Conservation (phyloP, 768 basidiomycete genomes). For the Calocybe gangraenosa region DNA sequence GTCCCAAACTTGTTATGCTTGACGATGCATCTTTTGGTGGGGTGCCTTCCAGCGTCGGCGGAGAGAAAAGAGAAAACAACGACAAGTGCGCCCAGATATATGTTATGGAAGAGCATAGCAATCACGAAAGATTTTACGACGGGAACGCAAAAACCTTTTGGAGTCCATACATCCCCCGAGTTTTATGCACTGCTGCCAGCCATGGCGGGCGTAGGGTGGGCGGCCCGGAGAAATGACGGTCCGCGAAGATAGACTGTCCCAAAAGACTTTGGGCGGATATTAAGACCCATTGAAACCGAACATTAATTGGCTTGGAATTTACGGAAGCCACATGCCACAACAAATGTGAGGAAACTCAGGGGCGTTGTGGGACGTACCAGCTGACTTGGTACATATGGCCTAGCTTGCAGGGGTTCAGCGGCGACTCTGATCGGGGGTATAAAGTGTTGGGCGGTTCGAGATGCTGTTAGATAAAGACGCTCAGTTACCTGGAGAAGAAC, state of each 20-base stretch:
- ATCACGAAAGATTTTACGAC: background rate
- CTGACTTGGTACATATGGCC: too few species aligned
- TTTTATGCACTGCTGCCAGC: slow-evolving; percentile 1
- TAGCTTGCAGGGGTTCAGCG: too few species aligned
- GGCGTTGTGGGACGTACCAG: too few species aligned
- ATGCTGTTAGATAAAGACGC: too few species aligned
- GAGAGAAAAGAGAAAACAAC: slow-evolving; percentile 1
- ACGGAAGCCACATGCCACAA: too few species aligned
- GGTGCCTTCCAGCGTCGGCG: slow-evolving; percentile 3
- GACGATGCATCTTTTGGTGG: slow-evolving; percentile 22
- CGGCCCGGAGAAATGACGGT: background rate
- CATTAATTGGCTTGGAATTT: too few species aligned
- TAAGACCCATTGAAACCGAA: too few species aligned
- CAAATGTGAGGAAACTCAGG: too few species aligned
- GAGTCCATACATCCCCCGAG: background rate
- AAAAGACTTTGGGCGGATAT: too few species aligned
- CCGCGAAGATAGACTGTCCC: background rate
- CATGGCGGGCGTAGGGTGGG: background rate
- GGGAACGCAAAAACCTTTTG: background rate
- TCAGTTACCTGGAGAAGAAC: too few species aligned
- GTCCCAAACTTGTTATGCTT: slow-evolving; percentile 21
- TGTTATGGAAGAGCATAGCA: slow-evolving; percentile 11
- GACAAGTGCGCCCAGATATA: slow-evolving; percentile 5
- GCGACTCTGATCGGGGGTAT: too few species aligned
- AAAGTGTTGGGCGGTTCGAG: too few species aligned